These are phyloP conservation scores for Paramecium pentaurelia DNA, from an alignment of 73 alveolate species.

Conservation along the genomic window DNA sequence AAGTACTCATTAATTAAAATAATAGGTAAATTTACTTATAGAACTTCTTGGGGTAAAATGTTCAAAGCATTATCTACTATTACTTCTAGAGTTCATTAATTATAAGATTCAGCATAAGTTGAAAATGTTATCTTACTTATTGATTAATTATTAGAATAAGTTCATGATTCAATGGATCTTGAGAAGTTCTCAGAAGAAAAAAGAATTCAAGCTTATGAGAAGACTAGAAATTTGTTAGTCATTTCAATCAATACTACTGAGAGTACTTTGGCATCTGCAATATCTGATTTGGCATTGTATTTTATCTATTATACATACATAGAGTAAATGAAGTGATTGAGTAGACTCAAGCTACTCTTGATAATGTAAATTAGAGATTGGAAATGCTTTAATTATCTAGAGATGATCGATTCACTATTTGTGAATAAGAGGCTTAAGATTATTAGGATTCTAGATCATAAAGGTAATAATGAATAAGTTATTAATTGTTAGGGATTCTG, in stretches of 20 bases:
- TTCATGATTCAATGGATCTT: conserved; percentile 12
- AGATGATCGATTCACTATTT: not conserved
- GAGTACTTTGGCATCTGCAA: not conserved
- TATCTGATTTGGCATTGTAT: conserved; percentile 18
- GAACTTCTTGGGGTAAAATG: conserved; percentile 42
- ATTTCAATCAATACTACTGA: conserved; percentile 2
- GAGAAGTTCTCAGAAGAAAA: conserved; percentile 14
- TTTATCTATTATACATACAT: not conserved
- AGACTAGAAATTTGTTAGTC: not conserved
- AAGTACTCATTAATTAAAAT: not conserved
- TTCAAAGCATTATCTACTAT: conserved; percentile 37
- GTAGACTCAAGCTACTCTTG: conserved; percentile 17
- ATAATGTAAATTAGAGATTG: conserved; percentile 1
- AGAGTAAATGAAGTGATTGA: conserved; percentile 5
- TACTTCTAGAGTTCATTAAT: not conserved
- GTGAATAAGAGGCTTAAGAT: conserved; percentile 27
- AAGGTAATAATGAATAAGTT: not conserved
- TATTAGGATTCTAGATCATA: not conserved
- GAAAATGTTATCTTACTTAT: not conserved
- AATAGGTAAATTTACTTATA: conserved; percentile 1
- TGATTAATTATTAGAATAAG: conserved; percentile 21
- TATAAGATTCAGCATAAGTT: not conserved
- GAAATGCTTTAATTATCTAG: not conserved
- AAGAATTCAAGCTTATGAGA: not conserved
- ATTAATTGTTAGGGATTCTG: not conserved